Evolutionary conservation across 495 filamentous ascomycete species (phyloP).

Genomic region (Neurospora africana): DNA sequence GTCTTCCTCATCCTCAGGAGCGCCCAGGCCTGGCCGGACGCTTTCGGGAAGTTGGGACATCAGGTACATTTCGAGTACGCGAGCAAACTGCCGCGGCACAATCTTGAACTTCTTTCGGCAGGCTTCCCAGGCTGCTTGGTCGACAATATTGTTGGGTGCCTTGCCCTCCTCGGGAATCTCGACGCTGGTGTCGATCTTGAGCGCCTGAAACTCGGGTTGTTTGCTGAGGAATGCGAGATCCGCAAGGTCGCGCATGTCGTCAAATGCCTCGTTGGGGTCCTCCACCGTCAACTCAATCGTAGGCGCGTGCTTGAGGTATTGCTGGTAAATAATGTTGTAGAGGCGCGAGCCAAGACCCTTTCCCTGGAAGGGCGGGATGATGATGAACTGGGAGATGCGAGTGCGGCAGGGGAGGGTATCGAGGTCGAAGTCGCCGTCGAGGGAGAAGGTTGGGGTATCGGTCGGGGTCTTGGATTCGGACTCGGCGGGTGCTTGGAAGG

Average conservation of each 20-base stretch:
- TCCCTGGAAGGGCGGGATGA: constrained; percentile 79
- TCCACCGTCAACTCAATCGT: constrained; percentile 85
- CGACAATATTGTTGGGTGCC: constrained; percentile 54
- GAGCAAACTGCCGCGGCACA: constrained; percentile 72
- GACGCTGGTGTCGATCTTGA: constrained; percentile 40
- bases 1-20: constrained; percentile 2
- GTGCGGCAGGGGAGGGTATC: constrained; percentile 50
- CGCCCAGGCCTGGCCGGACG: constrained; percentile 40
- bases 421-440: constrained; percentile 19
- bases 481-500: constrained; percentile 27
- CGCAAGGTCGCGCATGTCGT: constrained; percentile 74
- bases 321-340: constrained; percentile 64
- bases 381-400: constrained; percentile 87
- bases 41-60: constrained; percentile 58
- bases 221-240: constrained; percentile 60
- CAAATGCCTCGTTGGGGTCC: constrained; percentile 91
- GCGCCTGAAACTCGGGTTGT: constrained; percentile 38
- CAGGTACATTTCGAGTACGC: constrained; percentile 81
- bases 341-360: constrained; percentile 69
- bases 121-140: constrained; percentile 42
- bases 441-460: constrained; percentile 13
- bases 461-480: constrained; percentile 1
- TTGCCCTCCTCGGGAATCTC: constrained; percentile 28
- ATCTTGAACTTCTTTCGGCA: constrained; percentile 66
- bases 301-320: constrained; percentile 49